Evolutionary conservation across 768 basidiomycete species (phyloP).

Genomic region (Lactarius evosmus): DNA sequence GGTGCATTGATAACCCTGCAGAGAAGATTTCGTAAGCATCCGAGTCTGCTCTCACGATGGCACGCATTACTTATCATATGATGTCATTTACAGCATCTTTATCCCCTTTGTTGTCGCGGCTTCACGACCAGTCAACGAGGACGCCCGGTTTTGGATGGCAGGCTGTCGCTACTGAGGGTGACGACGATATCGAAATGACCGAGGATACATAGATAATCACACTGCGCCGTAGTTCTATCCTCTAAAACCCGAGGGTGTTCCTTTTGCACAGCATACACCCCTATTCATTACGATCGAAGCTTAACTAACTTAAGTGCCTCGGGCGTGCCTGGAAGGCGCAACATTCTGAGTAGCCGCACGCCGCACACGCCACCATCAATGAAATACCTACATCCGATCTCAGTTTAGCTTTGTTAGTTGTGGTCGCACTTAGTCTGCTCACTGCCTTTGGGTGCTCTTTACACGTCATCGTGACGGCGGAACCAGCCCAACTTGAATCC

Average conservation of each 20-base stretch:
- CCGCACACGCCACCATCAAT: background rate
- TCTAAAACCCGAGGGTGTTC: no score
- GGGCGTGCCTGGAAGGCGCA: background rate
- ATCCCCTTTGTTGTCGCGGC: constrained; percentile 42
- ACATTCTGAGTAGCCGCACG: background rate
- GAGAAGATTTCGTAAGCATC: constrained; percentile 32
- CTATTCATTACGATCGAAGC: background rate
- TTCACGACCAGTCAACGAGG: constrained; percentile 46
- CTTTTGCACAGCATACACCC: background rate
- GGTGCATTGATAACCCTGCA: constrained; percentile 39
- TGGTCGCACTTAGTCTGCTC: background rate
- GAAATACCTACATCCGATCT: background rate
- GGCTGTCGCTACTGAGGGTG: constrained; percentile 67
- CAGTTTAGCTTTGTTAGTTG: background rate
- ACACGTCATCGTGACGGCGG: background rate
- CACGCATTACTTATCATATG: constrained; percentile 11
- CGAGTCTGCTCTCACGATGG: constrained; percentile 2
- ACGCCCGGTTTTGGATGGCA: constrained; percentile 65
- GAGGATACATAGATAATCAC: constrained; percentile 34
- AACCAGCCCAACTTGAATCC: no score
- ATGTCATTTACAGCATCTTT: constrained; percentile 40
- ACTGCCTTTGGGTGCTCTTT: background rate
- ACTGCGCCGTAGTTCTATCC: background rate
- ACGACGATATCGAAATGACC: constrained; percentile 68
- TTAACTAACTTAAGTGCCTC: background rate